Base-by-base conservation (phyloP, 495 filamentous ascomycete genomes). In the Chlorociboria aeruginascens region DNA sequence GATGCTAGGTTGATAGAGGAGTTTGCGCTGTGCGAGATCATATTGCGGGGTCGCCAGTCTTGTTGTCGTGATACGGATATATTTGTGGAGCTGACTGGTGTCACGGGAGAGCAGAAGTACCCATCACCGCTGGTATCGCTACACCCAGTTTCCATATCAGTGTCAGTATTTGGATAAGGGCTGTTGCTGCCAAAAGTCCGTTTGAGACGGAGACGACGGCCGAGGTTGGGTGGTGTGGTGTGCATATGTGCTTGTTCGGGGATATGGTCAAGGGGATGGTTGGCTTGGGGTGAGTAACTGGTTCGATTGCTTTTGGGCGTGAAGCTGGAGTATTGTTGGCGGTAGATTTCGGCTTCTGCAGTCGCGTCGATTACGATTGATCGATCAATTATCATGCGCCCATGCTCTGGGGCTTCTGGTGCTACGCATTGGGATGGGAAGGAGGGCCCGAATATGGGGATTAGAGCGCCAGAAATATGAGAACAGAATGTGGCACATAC, bases 401-500 rank as follows among this genome's bases (percentile, higher is more conserved):
- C 75, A 60, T 78, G 82, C 8, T 67, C 67, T 1, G 71, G 68
- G 7, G 75, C 61, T 12, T 72, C 63, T 3, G 76, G 76, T 0
- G 58, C 73, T n/a, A 82, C 64, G 59, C 92, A 98, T 32, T 76
- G 65, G 0, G 67, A 64, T 2, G 85, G 79, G 62, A 98, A 97
- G 46, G 79, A 73, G 7, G 72, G 69, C 0, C 92, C 92, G 60
- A 98, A 98, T 45, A 98, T 66, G 12, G 89, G 89, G 8, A 89
- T 92, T 38, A 98, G 67, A 0, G 79, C 87, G 49, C 78, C 77
- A 20, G 90, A 80, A 54, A 98, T 95, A 11, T 76, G 66, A 61
- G 79, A 79, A 69, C 90, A 97, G 60, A 96, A 95, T 2, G 82
- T 95, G 6, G 85, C 72, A 52, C 87, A 86, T 29, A 96, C 68